Evolutionary conservation across 2,329 filamentous ascomycete species (phyloP), one percentile per base, ranked within the genome.

Genomic region (Ophiostoma triangulosporum): DNA sequence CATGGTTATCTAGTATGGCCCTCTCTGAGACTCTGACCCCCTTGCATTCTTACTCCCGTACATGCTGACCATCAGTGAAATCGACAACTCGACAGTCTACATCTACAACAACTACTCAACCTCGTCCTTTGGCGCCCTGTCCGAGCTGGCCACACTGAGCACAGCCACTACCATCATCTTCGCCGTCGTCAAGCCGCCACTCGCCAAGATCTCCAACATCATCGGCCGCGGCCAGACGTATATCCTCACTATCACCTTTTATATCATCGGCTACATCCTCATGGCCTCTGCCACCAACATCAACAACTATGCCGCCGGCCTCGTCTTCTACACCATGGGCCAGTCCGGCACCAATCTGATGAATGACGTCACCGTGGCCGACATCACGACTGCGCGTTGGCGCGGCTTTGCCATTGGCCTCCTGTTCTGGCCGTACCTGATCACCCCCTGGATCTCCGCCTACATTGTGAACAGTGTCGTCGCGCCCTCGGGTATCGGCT

Each of bases 361-460:
- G 48, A 77, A 80, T 60, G 77, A 82, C 58, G 77, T 84, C 50
- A 78, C 83, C 59, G 74, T 82, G 40, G 77, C 78, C 1, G 81
- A 84, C 61, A 73, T 80, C n/a, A 80, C 77, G 4, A 67, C 65
- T 0, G 64, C 62, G 64, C 75, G 67, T 58, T 81, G 56, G 65
- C 75, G 61, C 72, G 80, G 61, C 66, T 75, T 64, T 69, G 56
- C 64, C 73, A 52, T 75, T 69, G 64, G 73, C 64, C 7, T 78
- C 67, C 45, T 65, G 69, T 62, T 75, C 70, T 52, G 76, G 6
- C 77, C 76, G 0, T 80, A 77, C 59, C 65, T 80, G 4, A 65
- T 77, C 59, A 81, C 73, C 6, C 73, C 77, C 0, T 81, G 76
- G 72, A 68, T 76, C 12, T 73, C 77, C 1, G 73, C 75, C 2